A percentile compares a stretch with the other conserved stretches of the same genome.
These are phyloP conservation scores for Pseudohalonectria lignicola DNA, from an alignment of 2,329 filamentous ascomycete genomes.

Conservation along the genomic window DNA sequence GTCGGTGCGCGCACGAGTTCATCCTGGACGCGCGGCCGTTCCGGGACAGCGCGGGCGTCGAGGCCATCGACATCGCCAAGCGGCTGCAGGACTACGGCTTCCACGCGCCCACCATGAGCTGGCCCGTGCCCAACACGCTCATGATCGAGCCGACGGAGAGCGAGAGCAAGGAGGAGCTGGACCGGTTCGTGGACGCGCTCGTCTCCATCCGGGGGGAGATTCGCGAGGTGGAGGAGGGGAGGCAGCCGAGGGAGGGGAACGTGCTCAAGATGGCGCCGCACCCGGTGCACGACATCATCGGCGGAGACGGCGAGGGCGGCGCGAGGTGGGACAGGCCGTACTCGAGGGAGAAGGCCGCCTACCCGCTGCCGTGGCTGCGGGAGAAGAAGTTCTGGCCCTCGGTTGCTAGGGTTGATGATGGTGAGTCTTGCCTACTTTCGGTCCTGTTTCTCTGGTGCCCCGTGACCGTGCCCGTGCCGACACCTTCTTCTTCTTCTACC, in stretches of 20 bases:
- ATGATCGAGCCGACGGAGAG: slow-evolving; percentile 98
- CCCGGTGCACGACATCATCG: slow-evolving; percentile 68
- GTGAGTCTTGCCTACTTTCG: slow-evolving; percentile 36
- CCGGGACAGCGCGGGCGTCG: slow-evolving; percentile 70
- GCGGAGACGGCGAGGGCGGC: slow-evolving; percentile 35
- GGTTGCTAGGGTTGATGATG: slow-evolving; percentile 78
- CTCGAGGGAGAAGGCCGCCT: slow-evolving; percentile 71
- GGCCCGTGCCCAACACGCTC: slow-evolving; percentile 87
- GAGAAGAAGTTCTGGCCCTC: slow-evolving; percentile 98
- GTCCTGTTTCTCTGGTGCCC: not conserved
- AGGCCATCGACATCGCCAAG: slow-evolving; percentile 93
- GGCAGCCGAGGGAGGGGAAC: slow-evolving; percentile 63
- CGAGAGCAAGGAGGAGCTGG: slow-evolving; percentile 83
- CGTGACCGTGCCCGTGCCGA: too few species aligned
- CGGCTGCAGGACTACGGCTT: slow-evolving; percentile 95
- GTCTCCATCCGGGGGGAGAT: slow-evolving; percentile 84
- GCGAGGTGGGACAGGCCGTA: slow-evolving; percentile 74
- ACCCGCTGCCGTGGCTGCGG: slow-evolving; percentile 68
- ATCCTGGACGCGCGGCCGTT: slow-evolving; percentile 84
- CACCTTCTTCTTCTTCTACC: too few species aligned
- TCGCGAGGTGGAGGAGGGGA: slow-evolving; percentile 68
- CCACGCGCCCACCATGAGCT: slow-evolving; percentile 95
- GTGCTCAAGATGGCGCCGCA: slow-evolving; percentile 86
- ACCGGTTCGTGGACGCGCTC: slow-evolving; percentile 84
- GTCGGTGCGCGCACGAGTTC: slow-evolving; percentile 92